Evolutionary conservation across 23 red algal genomes (phyloP), one percentile per base, ranked within the genome.

Genomic region (Pyropia haitanensis): DNA sequence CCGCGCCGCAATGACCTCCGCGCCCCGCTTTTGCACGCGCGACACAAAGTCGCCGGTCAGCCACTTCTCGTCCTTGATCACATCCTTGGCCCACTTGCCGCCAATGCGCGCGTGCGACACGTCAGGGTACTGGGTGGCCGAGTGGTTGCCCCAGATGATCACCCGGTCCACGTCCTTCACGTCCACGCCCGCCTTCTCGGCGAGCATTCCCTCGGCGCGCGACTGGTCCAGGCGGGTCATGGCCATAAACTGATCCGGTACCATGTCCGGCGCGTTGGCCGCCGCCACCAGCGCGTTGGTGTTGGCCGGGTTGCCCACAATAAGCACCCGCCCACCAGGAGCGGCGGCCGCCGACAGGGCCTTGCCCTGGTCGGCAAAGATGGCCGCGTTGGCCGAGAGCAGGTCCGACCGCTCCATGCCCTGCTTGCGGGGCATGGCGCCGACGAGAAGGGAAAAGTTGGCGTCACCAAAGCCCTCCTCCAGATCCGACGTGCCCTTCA

Each of bases 131-230:
- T 96, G 92, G 12, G 83, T 90, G 0, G 76, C 53, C 17, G 85
- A 90, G 64, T 96, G 92, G 68, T 96, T 96, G 19, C 92, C 92
- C 92, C 92, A 96, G 53, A 96, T 87, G 56, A 89, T 83, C 18
- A 96, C 83, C n/a, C 85, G 85, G 64, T 96, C 92, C 49, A 96
- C 79, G 49, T 96, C 83, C 61, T 83, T 73, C 57, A 96, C 87
- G 39, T 60, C 75, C 8, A 73, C 78, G 44, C 62, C 76, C 2
- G 69, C 68, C 62, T 96, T 96, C 61, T 80, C 71, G 20, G 92
- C 92, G 24, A 96, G 29, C 23, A 83, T 65, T n/a, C 75, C 65
- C 27, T 81, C 70, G 4, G 92, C 87, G 24, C 92, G 83, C 18
- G 84, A 88, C 67, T 96, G 92, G 67, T 96, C 92, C 27, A 96